Evolutionary conservation across 345 rosid species (phyloP).

Genomic region (Nasturtium officinale): DNA sequence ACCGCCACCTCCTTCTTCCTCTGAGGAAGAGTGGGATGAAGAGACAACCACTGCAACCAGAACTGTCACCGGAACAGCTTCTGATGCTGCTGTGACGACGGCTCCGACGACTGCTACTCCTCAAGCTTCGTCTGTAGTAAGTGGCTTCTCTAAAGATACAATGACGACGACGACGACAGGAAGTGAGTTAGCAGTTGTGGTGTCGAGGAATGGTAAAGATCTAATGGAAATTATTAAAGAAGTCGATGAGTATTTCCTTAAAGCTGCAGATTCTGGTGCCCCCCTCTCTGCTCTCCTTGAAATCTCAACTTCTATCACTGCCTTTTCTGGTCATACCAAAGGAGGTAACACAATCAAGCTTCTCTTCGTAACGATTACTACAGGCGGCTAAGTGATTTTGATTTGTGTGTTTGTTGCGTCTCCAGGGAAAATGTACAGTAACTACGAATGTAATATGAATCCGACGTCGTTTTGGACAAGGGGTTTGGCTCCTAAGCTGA

Average conservation of each 20-base stretch:
- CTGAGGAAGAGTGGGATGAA: constrained; percentile 86
- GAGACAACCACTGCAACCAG: constrained; percentile 43
- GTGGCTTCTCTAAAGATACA: constrained; percentile 73
- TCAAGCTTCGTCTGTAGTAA: constrained; percentile 59
- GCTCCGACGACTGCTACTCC: constrained; percentile 51
- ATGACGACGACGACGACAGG: constrained; percentile 42
- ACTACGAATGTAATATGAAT: constrained; percentile 63
- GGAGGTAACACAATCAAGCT: constrained; percentile 48
- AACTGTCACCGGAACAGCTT: constrained; percentile 38
- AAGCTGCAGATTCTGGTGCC: constrained; percentile 76
- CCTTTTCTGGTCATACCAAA: constrained; percentile 51
- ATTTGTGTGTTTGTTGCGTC: constrained; percentile 5
- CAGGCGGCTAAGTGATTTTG: background rate
- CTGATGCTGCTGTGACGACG: constrained; percentile 48
- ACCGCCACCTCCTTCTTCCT: constrained; percentile 54
- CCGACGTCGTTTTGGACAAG: constrained; percentile 70
- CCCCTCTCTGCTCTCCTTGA: constrained; percentile 71
- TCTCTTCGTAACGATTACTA: background rate
- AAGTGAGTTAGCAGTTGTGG: constrained; percentile 82
- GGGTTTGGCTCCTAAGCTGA: constrained; percentile 60
- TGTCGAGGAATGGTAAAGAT: constrained; percentile 79
- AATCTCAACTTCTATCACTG: constrained; percentile 50
- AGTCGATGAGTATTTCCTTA: constrained; percentile 86
- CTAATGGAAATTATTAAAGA: constrained; percentile 84
- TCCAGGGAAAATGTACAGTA: constrained; percentile 43